Base-by-base conservation (phyloP, 192 early-diverging fungal species). In the Coemansia sp. region DNA sequence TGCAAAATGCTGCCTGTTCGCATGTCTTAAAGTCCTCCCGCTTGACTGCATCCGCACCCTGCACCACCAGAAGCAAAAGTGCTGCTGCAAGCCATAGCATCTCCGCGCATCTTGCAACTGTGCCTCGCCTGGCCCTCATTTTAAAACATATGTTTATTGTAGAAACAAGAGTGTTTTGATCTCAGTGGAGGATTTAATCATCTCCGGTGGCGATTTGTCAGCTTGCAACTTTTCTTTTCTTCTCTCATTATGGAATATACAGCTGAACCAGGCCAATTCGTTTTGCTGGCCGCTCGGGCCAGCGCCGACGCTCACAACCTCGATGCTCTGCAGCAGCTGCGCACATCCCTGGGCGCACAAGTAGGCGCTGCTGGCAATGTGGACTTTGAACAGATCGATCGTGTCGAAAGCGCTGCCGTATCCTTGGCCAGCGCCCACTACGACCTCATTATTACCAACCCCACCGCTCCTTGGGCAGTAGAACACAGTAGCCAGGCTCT, bases 1-100 rank as follows among this genome's bases (percentile, higher is more conserved):
- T 63, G 68, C 94, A 97, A 65, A 99, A 99, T 5, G 85, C 87
- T 21, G 84, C 83, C 49, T 97, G 88, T 20, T 84, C 71, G 69
- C 94, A 96, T 0, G 79, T 88, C 66, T 93, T 95, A 64, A 99
- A 99, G 68, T 99, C 94, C 56, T 89, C 86, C 14, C 62, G 66
- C 57, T 91, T 91, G 42, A 89, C 83, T 0, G 84, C 87, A 11
- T 46, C 35, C 3, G 41, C 70, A n/a, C 35, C 65, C 13, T 53
- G 61, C 0, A 51, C 53, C 15, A 65, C 41, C 46, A 63, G 23
- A 26, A 26, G 30, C 12, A 26, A 26, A 26, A 26, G 23, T 26
- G 59, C 38, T 5, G 49, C 55, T 2, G 53, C 68, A 11, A 63
- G 43, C 36, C 45, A 62, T 26, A 78, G 26, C 60, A 76, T 6